Base-by-base conservation (phyloP, 2,329 filamentous ascomycete species). In the Ramichloridium luteum region DNA sequence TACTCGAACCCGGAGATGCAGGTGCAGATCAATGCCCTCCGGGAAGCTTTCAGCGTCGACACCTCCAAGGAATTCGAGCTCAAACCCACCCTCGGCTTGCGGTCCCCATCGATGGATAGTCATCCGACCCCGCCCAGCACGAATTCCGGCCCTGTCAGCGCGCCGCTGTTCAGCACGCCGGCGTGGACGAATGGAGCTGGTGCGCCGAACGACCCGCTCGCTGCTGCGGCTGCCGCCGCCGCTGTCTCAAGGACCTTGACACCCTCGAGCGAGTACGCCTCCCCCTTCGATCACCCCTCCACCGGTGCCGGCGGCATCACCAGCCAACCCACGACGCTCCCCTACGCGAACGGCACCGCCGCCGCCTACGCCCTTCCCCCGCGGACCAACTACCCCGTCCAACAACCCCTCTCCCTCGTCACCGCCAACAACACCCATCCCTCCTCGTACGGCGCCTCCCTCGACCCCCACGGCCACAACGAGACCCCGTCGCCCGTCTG, bases 41-140 rank as follows among this genome's bases (percentile, higher is more conserved):
- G 88, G 25, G 76, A 88, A 50, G 88, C 88, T 4, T 96, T 96
- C 51, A 94, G 88, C 16, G 81, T 82, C 32, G 82, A 96, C 54
- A 70, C 68, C 14, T 75, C 70, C 45, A 86, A 84, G 51, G 80
- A 85, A 2, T 96, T 96, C 55, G 81, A 88, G 43, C 62, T 96
- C 36, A 93, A 92, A 57, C 72, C 81, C 3, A 80, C 73, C 30
- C 93, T 94, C 3, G 48, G 48, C 5, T 35, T 53, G 23, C 40
- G 83, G 35, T 90, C 82, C 55, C 82, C 86, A 13, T 51, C 73
- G 68, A 46, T 70, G 62, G 41, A 74, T 14, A 43, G 44, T 13
- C 41, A 46, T 35, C 15, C 20, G 13, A 44, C 35, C 20, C 37
- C 32, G 6, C 31, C 38, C 16, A 45, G 43, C 35, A 41, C 43